Evolutionary conservation across 2,329 filamentous ascomycete genomes (phyloP), one percentile per base, ranked within the genome.

Genomic region (Berkeleyomyces basicola): DNA sequence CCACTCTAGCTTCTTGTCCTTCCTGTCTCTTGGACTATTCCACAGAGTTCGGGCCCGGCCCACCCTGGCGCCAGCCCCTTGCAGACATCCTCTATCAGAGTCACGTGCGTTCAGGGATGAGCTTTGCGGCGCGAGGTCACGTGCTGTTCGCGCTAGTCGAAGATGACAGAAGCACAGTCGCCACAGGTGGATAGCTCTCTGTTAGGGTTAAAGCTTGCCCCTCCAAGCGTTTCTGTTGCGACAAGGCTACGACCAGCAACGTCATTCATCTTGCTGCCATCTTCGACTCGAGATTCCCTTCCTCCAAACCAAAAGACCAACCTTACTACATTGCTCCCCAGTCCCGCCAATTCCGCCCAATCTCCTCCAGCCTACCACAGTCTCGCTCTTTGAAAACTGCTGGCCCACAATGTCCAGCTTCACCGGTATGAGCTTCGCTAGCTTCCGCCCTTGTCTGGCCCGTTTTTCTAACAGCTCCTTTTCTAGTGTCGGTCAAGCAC

Each of bases 401-500:
- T 59, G 33, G 11, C 33, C 7, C 39, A 59, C 36, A 4, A 59
- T 59, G 58, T 39, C 58, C 9, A 37, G 42, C 16, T 59, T 59
- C 31, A 59, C 58, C 47, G 58, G 58, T 59, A 59, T 23, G 51
- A 7, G 31, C n/a, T 3, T 36, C 51, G 2, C 9, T 7, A 37
- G 14, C 36, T 14, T 10, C 11, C 39, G 11, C 43, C 43, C 7
- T 7, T 7, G 5, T n/a, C 33, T 55, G 36, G 39, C 33, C 3
- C 11, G 39, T 16, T 43, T 33, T 4, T 61, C 47, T 53, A 7
- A 51, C 14, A 55, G 43, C 3, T n/a, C 46, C 46, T 44, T 23
- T 10, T 33, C 14, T 7, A 95, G 91, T 99, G 68, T 80, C 90
- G 71, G 86, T 99, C 68, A 97, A 95, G 76, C 92, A 99, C 73